A percentile compares a stretch with the other conserved stretches of the same genome.
These are phyloP conservation scores for Carpinus fangiana DNA, from an alignment of 306 rosid genomes.

Conservation along the genomic window DNA sequence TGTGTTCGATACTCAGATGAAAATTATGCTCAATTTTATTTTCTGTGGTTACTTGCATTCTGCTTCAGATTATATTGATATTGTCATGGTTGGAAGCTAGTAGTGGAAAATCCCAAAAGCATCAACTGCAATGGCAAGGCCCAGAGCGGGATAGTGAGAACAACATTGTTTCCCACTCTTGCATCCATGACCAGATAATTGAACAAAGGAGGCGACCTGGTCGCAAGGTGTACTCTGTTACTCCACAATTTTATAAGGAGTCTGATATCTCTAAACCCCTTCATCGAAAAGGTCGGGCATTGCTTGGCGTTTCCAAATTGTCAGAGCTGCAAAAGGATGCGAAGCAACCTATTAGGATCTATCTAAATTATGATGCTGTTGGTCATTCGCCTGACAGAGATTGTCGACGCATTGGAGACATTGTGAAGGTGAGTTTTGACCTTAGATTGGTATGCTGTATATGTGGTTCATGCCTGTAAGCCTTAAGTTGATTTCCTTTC, in stretches of 20 bases:
- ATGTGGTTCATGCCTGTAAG: not conserved
- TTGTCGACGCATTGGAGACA: conserved; percentile 71
- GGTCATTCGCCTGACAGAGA: conserved; percentile 96
- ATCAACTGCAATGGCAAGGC: conserved; percentile 43
- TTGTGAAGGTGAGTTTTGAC: conserved; percentile 72
- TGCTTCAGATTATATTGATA: conserved; percentile 66
- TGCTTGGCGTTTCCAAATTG: conserved; percentile 60
- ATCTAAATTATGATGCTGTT: conserved; percentile 94
- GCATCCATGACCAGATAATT: conserved; percentile 94
- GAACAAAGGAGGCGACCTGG: conserved; percentile 90
- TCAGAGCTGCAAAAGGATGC: conserved; percentile 50
- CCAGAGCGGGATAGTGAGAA: conserved; percentile 45
- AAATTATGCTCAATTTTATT: conserved; percentile 12
- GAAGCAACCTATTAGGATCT: conserved; percentile 84
- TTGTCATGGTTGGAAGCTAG: conserved; percentile 53
- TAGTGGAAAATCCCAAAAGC: conserved; percentile 43
- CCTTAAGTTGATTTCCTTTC: conserved; percentile 18
- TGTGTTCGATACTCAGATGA: not conserved
- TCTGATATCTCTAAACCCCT: conserved; percentile 46
- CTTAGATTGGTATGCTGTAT: conserved; percentile 7
- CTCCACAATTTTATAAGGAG: conserved; percentile 74
- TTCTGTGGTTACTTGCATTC: conserved; percentile 13
- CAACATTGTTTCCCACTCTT: conserved; percentile 76
- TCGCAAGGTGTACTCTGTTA: conserved; percentile 79
- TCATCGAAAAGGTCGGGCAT: conserved; percentile 71